Conservation (phyloP, 768 basidiomycete species). For the Kondoa malvinella region DNA sequence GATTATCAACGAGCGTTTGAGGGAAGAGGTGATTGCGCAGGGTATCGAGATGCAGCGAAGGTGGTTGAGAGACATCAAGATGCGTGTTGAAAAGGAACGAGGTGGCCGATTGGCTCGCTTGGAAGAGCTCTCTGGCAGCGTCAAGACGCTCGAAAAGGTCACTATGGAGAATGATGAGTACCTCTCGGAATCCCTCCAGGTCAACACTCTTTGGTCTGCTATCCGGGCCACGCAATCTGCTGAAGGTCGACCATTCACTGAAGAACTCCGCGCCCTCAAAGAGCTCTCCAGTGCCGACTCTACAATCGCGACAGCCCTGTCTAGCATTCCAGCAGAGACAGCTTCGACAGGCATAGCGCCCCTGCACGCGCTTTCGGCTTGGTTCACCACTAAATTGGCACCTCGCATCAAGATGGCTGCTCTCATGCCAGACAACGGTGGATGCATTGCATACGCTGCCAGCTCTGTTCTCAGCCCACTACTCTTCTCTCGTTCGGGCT, state of each 20-base stretch:
- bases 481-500: conserved; percentile 61
- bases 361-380: conserved; percentile 70
- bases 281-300: conserved; percentile 28
- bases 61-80: conserved; percentile 92
- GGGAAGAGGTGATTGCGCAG: conserved; percentile 86
- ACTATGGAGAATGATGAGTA: conserved; percentile 64
- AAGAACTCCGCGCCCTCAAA: conserved; percentile 62
- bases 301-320: conserved; percentile 54
- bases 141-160: conserved; percentile 79
- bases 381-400: conserved; percentile 68
- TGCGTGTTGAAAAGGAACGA: conserved; percentile 88
- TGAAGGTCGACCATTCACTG: conserved; percentile 65
- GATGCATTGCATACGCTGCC: conserved; percentile 68
- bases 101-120: conserved; percentile 87
- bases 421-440: conserved; percentile 81
- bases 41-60: conserved; percentile 92
- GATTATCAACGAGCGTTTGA: conserved; percentile 82
- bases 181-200: conserved; percentile 80
- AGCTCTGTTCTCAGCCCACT: conserved; percentile 59
- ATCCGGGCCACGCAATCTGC: conserved; percentile 46
- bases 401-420: conserved; percentile 76
- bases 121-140: conserved; percentile 70
- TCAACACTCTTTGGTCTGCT: conserved; percentile 85
- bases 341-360: conserved; percentile 49
- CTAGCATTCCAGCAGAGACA: conserved; percentile 35